Evolutionary conservation across 306 rosid genomes (phyloP).

Genomic region (Citrullus amarus): DNA sequence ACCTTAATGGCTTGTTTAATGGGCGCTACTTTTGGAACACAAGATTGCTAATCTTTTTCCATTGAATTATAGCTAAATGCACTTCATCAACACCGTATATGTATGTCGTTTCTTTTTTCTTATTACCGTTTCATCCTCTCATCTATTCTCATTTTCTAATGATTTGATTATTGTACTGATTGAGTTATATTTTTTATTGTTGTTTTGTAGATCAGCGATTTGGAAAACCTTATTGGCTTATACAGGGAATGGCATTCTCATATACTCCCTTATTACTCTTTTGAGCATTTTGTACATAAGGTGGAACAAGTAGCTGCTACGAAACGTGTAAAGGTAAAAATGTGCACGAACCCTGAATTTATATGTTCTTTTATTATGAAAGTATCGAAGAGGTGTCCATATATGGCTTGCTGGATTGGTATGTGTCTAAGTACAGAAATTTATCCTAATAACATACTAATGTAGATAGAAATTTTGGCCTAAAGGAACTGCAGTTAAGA

Average conservation of each 20-base stretch:
- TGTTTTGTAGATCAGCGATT: conserved; percentile 49
- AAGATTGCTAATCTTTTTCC: neutral
- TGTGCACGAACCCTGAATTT: neutral
- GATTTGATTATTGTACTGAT: neutral
- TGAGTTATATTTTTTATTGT: neutral
- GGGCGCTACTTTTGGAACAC: neutral
- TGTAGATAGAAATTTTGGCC: neutral
- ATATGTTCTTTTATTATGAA: neutral
- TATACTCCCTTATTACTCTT: conserved; percentile 68
- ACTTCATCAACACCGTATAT: neutral
- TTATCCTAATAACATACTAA: neutral
- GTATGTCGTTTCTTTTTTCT: neutral
- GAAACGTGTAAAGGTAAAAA: conserved; percentile 58
- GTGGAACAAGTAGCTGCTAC: conserved; percentile 80
- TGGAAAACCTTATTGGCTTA: conserved; percentile 60
- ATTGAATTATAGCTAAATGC: no score
- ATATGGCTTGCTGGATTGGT: neutral
- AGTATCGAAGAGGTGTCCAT: neutral
- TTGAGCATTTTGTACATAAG: conserved; percentile 62
- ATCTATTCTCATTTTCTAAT: neutral
- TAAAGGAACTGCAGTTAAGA: neutral
- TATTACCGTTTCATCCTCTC: neutral
- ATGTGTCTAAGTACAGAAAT: neutral
- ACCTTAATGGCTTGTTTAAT: neutral
- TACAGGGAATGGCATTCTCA: conserved; percentile 87